A percentile compares a stretch with the other conserved stretches of the same genome.
Conservation (phyloP, 768 basidiomycete genomes). For the Phanerochaete carnosa region DNA sequence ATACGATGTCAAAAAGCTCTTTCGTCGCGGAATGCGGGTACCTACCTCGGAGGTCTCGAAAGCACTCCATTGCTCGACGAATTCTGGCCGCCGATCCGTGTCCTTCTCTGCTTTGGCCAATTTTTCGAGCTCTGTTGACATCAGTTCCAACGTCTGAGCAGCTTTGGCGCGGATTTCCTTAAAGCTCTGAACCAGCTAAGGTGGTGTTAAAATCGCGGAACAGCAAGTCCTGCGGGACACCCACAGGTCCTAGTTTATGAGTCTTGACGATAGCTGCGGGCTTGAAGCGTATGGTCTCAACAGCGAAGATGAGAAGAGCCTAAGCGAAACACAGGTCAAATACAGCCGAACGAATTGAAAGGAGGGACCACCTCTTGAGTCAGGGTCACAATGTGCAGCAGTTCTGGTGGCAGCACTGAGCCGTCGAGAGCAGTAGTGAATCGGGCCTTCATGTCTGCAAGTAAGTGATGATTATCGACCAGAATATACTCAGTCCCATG, state of each 20-base stretch:
- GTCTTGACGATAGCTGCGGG: conserved; percentile 62
- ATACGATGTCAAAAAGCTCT: neutral
- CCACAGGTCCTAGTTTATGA: conserved; percentile 69
- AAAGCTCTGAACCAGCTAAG: conserved; percentile 62
- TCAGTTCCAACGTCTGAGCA: conserved; percentile 48
- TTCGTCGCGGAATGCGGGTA: neutral
- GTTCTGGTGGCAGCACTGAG: conserved; percentile 42
- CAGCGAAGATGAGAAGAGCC: conserved; percentile 69
- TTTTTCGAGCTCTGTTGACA: conserved; percentile 50
- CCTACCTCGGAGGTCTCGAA: conserved; percentile 36
- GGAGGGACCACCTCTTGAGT: conserved; percentile 60
- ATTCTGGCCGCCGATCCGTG: conserved; percentile 46
- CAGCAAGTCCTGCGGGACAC: conserved; percentile 21
- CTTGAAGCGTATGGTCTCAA: conserved; percentile 77
- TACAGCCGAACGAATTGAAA: neutral
- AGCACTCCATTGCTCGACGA: conserved; percentile 49
- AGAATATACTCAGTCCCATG: neutral
- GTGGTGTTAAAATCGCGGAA: conserved; percentile 1
- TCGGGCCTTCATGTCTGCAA: conserved; percentile 50
- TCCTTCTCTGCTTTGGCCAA: conserved; percentile 51
- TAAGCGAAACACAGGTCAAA: conserved; percentile 23
- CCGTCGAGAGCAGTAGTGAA: conserved; percentile 43
- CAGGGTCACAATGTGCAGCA: conserved; percentile 71
- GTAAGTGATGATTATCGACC: neutral
- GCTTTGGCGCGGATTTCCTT: conserved; percentile 60